Conservation (phyloP, 2,329 filamentous ascomycete genomes). For the Penicillium verrucosum region DNA sequence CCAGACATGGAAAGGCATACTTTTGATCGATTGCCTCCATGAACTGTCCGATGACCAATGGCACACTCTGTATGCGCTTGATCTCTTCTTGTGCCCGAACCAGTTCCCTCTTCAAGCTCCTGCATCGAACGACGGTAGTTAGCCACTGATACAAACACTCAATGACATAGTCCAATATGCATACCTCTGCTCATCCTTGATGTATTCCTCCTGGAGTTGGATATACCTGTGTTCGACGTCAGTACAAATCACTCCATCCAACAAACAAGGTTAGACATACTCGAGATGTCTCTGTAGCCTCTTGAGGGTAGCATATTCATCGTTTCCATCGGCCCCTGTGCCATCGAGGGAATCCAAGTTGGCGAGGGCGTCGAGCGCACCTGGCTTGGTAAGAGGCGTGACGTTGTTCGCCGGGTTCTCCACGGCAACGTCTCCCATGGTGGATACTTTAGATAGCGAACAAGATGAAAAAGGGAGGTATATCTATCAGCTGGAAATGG, state of each 20-base stretch:
- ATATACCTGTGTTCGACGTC: slow-evolving; percentile 64
- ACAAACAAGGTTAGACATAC: slow-evolving; percentile 50
- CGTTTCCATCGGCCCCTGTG: slow-evolving; percentile 71
- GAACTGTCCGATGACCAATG: slow-evolving; percentile 96
- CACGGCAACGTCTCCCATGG: slow-evolving; percentile 83
- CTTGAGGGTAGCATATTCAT: slow-evolving; percentile 95
- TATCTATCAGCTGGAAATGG: neutral
- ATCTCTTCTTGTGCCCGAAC: slow-evolving; percentile 98
- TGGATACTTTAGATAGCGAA: slow-evolving; percentile 16
- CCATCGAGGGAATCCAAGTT: slow-evolving; percentile 90
- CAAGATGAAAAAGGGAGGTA: neutral
- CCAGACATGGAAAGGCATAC: slow-evolving; percentile 50
- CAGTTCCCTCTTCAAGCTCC: slow-evolving; percentile 93
- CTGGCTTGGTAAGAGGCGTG: slow-evolving; percentile 76
- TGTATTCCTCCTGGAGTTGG: slow-evolving; percentile 98
- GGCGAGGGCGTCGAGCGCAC: slow-evolving; percentile 73
- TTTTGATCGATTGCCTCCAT: slow-evolving; percentile 99
- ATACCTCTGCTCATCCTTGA: slow-evolving; percentile 98
- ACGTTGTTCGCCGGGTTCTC: slow-evolving; percentile 73
- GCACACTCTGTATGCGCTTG: slow-evolving; percentile 98
- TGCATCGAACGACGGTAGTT: slow-evolving; percentile 32
- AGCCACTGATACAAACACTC: slow-evolving; percentile 10
- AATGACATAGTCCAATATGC: slow-evolving; percentile 6
- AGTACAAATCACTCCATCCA: slow-evolving; percentile 13
- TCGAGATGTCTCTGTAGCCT: slow-evolving; percentile 95